These are phyloP conservation scores for Plasmodium gonderi DNA, from an alignment of 169 alveolate species.

Conservation along the genomic window DNA sequence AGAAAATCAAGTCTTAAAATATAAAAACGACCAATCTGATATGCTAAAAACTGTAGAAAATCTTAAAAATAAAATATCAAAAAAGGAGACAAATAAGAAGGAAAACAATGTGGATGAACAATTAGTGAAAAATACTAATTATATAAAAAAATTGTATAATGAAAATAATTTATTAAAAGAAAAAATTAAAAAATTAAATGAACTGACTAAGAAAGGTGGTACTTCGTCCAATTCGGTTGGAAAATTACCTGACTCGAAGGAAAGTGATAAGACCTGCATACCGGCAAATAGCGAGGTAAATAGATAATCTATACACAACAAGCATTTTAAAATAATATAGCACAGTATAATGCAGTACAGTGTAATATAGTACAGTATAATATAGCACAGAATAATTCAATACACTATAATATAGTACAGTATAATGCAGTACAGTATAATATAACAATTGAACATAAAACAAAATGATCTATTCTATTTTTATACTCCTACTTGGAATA, in stretches of 20 bases:
- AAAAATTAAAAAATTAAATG: conserved; percentile 42
- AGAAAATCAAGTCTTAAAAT: conserved; percentile 19
- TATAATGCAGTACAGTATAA: neutral
- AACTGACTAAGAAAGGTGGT: neutral
- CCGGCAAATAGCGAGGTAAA: conserved; percentile 6
- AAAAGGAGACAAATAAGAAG: neutral
- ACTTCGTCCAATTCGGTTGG: neutral
- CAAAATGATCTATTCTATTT: too few species aligned
- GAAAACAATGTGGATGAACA: conserved; percentile 11
- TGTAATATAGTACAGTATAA: too few species aligned
- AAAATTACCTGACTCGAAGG: neutral
- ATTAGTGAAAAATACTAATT: conserved; percentile 36
- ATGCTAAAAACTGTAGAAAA: conserved; percentile 32
- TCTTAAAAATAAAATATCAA: conserved; percentile 27
- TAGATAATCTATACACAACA: neutral
- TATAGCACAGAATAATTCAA: too few species aligned
- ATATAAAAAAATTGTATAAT: conserved; percentile 50
- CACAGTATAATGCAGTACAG: neutral
- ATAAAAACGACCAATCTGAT: conserved; percentile 18
- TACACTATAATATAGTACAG: too few species aligned
- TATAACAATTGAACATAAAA: neutral
- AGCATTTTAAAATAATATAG: neutral
- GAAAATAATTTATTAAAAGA: conserved; percentile 66
- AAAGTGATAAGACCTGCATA: neutral
- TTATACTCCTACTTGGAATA: too few species aligned